Conservation (phyloP, 1,139 yeast genomes). For the Scheffersomyces segobiensis region DNA sequence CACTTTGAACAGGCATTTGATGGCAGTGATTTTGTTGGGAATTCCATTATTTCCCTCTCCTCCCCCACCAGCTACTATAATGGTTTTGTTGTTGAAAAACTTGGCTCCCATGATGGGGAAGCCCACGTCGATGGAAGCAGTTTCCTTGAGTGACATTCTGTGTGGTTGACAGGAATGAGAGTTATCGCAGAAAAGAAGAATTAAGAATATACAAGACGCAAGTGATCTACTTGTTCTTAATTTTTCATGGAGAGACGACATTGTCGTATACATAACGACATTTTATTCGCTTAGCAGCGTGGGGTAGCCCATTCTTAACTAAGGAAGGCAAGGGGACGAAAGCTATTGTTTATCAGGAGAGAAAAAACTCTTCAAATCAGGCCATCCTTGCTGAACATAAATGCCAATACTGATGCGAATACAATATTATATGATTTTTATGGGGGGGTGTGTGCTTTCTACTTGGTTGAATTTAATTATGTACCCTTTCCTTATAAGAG, state of each 20-base stretch:
- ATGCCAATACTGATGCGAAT: no score
- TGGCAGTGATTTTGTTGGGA: slow-evolving; percentile 79
- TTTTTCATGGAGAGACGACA: neutral
- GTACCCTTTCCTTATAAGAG: no score
- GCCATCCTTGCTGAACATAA: no score
- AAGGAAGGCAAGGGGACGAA: neutral
- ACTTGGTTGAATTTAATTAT: no score
- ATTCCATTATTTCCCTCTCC: slow-evolving; percentile 91
- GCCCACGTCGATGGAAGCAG: slow-evolving; percentile 55
- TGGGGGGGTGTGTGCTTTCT: no score
- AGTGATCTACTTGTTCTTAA: neutral
- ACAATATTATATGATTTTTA: neutral
- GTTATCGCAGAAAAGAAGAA: neutral
- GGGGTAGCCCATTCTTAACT: neutral
- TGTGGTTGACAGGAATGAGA: neutral
- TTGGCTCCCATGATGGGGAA: slow-evolving; percentile 83
- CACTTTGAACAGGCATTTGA: slow-evolving; percentile 57
- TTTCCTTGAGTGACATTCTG: slow-evolving; percentile 34
- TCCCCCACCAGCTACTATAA: slow-evolving; percentile 89
- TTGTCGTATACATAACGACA: neutral
- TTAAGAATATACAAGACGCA: neutral
- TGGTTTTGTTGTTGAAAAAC: slow-evolving; percentile 60
- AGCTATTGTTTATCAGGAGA: no score
- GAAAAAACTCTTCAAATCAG: no score
- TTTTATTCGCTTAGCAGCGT: neutral